Conservation (phyloP, 192 early-diverging fungal species). For the Dispira simplex region DNA sequence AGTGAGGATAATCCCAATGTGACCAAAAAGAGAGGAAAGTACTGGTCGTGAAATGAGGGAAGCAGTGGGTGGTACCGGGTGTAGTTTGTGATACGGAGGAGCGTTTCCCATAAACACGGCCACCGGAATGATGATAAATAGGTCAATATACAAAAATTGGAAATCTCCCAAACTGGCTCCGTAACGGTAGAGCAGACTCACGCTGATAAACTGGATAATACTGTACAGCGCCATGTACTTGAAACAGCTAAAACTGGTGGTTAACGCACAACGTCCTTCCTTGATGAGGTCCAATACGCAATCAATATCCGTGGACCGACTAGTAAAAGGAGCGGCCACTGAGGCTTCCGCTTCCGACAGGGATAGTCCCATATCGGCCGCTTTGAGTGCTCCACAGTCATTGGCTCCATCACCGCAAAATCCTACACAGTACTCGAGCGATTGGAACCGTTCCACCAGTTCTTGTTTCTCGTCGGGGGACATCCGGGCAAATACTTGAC, state of each 20-base stretch:
- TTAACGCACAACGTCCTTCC: slow-evolving; percentile 89
- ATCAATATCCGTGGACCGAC: slow-evolving; percentile 70
- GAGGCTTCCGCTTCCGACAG: slow-evolving; percentile 95
- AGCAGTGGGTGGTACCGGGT: slow-evolving; percentile 75
- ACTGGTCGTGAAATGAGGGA: slow-evolving; percentile 82
- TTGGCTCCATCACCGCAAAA: slow-evolving; percentile 99
- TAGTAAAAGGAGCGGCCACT: slow-evolving; percentile 97
- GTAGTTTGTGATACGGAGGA: slow-evolving; percentile 52
- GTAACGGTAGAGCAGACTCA: slow-evolving; percentile 80
- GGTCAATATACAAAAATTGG: slow-evolving; percentile 93
- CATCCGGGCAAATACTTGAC: slow-evolving; percentile 92
- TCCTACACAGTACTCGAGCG: slow-evolving; percentile 80
- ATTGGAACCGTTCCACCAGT: slow-evolving; percentile 78
- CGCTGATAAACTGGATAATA: slow-evolving; percentile 92
- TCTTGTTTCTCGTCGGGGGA: slow-evolving; percentile 97
- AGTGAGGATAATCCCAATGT: slow-evolving; percentile 63
- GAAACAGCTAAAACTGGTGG: slow-evolving; percentile 96
- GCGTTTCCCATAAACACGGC: slow-evolving; percentile 87
- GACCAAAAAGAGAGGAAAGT: slow-evolving; percentile 75
- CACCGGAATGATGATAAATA: slow-evolving; percentile 78
- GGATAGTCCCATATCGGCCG: slow-evolving; percentile 90
- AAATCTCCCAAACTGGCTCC: slow-evolving; percentile 83
- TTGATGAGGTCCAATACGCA: slow-evolving; percentile 88
- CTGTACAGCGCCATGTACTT: slow-evolving; percentile 98
- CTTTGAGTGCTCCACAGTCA: slow-evolving; percentile 92